Conservation (phyloP, 2,329 filamentous ascomycete genomes). For the Penicillium sp. region DNA sequence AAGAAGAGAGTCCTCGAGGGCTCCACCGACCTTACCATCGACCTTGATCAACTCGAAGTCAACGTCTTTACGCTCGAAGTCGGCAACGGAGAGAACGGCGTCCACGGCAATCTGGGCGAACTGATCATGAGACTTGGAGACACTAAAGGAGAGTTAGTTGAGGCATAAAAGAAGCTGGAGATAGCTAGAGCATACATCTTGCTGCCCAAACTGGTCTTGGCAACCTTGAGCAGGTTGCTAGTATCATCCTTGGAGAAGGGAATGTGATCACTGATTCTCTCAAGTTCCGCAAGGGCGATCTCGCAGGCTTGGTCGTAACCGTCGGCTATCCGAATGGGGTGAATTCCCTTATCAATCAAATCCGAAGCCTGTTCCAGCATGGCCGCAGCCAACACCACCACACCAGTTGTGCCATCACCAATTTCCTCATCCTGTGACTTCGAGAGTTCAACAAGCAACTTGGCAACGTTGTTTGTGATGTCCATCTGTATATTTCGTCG, state of each 20-base stretch:
- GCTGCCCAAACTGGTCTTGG: slow-evolving; percentile 92
- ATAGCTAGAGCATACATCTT: slow-evolving; percentile 66
- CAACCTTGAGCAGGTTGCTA: slow-evolving; percentile 87
- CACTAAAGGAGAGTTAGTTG: slow-evolving; percentile 42
- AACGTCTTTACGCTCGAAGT: slow-evolving; percentile 93
- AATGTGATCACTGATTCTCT: slow-evolving; percentile 89
- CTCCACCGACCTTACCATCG: slow-evolving; percentile 93
- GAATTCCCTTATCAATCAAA: slow-evolving; percentile 99
- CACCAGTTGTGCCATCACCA: slow-evolving; percentile 95
- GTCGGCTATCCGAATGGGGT: slow-evolving; percentile 97
- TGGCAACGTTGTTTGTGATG: slow-evolving; percentile 96
- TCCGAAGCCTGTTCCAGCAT: slow-evolving; percentile 95
- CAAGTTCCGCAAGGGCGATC: slow-evolving; percentile 88
- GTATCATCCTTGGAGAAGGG: slow-evolving; percentile 79
- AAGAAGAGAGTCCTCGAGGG: slow-evolving; percentile 88
- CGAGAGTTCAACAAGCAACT: slow-evolving; percentile 92
- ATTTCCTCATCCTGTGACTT: slow-evolving; percentile 99
- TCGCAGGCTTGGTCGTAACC: slow-evolving; percentile 98
- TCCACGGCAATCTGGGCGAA: slow-evolving; percentile 97
- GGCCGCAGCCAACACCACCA: slow-evolving; percentile 92
- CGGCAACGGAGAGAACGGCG: slow-evolving; percentile 92
- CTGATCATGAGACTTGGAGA: slow-evolving; percentile 97
- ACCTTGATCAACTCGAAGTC: slow-evolving; percentile 99
- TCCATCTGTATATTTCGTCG: slow-evolving; percentile 71
- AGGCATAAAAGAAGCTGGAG: slow-evolving; percentile 15